Evolutionary conservation across 129 eudicot species (phyloP), one percentile per base, ranked within the genome.

Genomic region (Tanacetum coccineum): DNA sequence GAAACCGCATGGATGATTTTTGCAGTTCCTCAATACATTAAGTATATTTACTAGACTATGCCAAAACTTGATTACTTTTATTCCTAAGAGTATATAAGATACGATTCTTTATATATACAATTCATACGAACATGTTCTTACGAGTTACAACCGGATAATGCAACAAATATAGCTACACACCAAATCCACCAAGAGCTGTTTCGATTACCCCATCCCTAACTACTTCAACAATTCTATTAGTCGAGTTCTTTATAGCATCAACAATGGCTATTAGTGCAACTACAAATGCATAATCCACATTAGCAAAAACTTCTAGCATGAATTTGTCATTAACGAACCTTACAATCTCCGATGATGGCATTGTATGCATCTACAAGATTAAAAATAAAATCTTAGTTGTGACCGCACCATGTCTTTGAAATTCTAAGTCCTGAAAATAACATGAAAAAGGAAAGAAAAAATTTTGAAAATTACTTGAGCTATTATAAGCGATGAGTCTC

Each of bases 401-500:
- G 36, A 28, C 36, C 36, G 36, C 6, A 28, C 4, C 36, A 28
- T 28, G 36, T 28, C 36, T 28, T 28, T 28, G 36, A 28, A 28
- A 28, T 28, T 28, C 36, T 4, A 28, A 4, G 36, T 0, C 6
- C 0, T 50, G 40, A 13, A 58, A 42, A 57, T 57, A 4, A 21
- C 56, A 17, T 13, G n/a, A 68, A 7, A 54, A 18, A 5, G 36
- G 36, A 28, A 19, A 13, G 62, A 2, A 13, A 46, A 50, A 52
- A 25, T 19, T 21, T 20, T 5, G 9, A 59, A n/a, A 19, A 28
- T 42, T 47, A 61, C 50, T 1, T 6, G 78, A 30, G 84, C 90
- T 54, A 84, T 64, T 63, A 66, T 72, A 4, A 51, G 52, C 26
- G 83, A 70, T 13, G 81, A 63, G 46, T 72, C 66, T 47, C 84